phyloP scores from a whole-genome alignment of 1,284 basidiomycete genomes.

The Heterobasidion irregulare region DNA sequence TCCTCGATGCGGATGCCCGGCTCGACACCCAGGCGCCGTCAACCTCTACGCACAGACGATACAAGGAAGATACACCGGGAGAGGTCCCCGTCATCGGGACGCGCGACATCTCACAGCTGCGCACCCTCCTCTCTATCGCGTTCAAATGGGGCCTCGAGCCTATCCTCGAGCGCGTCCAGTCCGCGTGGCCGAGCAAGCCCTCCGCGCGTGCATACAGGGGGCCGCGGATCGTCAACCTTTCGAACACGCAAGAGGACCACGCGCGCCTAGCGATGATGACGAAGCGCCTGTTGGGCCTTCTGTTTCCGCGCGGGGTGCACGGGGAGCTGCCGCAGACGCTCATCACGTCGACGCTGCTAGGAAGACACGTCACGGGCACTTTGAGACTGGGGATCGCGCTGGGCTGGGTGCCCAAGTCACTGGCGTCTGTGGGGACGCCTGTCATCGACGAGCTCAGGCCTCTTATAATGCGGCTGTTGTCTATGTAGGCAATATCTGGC shows the following conservation, averaged over 20 bases:
- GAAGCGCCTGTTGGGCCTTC: constrained; percentile 33
- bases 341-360: constrained; percentile 53
- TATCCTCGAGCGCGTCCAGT: constrained; percentile 33
- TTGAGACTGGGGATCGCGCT: constrained; percentile 50
- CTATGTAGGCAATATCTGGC: constrained; percentile 36
- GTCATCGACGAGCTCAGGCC: constrained; percentile 32
- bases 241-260: constrained; percentile 33
- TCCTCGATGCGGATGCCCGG: constrained; percentile 25
- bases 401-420: constrained; percentile 60
- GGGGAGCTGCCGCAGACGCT: constrained; percentile 41
- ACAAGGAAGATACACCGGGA: constrained; percentile 3
- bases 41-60: constrained; percentile 1
- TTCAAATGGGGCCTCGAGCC: constrained; percentile 66
- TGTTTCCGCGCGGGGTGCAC: constrained; percentile 43
- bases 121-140: constrained; percentile 53
- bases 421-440: constrained; percentile 31
- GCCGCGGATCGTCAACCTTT: constrained; percentile 34
- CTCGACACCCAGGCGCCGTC: not conserved
- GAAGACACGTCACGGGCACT: constrained; percentile 47
- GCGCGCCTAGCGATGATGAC: constrained; percentile 31
- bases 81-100: constrained; percentile 44
- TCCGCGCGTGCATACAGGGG: constrained; percentile 10
- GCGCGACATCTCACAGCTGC: constrained; percentile 53
- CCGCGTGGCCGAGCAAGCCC: constrained; percentile 32
- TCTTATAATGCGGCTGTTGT: constrained; percentile 44